These are phyloP conservation scores for Anisodus tanguticus DNA, from an alignment of 257 asterid species.

Conservation along the genomic window DNA sequence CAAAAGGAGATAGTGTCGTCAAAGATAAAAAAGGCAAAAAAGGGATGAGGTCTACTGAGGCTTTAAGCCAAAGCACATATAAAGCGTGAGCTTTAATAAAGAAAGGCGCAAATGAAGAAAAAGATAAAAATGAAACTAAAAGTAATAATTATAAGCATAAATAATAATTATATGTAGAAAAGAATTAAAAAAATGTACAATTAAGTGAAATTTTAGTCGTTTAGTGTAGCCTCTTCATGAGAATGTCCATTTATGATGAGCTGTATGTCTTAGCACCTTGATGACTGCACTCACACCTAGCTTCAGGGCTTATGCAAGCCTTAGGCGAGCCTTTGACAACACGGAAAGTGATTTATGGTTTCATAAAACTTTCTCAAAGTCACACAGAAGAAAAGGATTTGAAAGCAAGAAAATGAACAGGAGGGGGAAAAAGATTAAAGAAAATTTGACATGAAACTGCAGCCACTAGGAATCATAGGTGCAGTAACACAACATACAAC, in stretches of 20 bases:
- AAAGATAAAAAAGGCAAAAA: not conserved
- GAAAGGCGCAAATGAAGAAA: not conserved
- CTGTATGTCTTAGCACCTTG: not conserved
- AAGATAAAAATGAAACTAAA: not conserved
- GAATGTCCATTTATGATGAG: not conserved
- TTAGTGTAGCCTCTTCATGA: not conserved
- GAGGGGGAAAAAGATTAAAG: not conserved
- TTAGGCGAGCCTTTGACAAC: not conserved
- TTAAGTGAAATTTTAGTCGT: not conserved
- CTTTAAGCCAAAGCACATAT: not conserved
- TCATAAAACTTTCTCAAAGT: not conserved
- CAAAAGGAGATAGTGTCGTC: conserved; percentile 8
- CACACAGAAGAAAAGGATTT: not conserved
- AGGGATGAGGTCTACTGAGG: not conserved
- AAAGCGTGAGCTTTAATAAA: not conserved
- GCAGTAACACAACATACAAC: not conserved
- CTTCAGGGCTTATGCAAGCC: not conserved
- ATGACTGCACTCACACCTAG: not conserved
- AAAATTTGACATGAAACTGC: not conserved
- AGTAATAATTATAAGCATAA: not conserved
- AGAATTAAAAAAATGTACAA: not conserved
- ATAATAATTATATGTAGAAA: not conserved
- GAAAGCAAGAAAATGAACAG: not conserved
- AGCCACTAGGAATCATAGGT: too few relatives aligned
- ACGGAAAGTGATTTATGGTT: not conserved